phyloP scores from a whole-genome alignment of 2,329 filamentous ascomycete genomes.

The Fulvia fulva region DNA sequence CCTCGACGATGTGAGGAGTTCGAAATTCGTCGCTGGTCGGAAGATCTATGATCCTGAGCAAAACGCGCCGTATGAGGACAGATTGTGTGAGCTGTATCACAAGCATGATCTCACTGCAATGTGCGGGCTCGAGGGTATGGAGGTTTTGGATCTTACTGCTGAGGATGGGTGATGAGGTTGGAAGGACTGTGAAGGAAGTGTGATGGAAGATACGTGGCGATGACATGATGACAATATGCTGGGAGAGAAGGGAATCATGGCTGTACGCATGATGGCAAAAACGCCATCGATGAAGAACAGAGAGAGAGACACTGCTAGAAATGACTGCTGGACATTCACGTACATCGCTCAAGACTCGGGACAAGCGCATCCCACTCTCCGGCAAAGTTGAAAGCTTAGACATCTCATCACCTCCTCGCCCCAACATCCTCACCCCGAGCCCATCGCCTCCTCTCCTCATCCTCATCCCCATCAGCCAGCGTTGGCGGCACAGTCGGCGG shows the following conservation, averaged over 20 bases:
- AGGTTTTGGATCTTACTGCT: slow-evolving; percentile 14
- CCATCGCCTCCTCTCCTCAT: not conserved
- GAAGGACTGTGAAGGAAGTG: not conserved
- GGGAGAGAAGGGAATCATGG: not conserved
- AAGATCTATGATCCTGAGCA: slow-evolving; percentile 4
- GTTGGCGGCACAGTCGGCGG: not conserved
- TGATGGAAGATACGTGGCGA: not conserved
- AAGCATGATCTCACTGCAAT: slow-evolving; percentile 8
- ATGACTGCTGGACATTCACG: not conserved
- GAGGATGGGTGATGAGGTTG: not conserved
- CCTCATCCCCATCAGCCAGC: not conserved
- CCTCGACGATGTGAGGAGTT: slow-evolving; percentile 5
- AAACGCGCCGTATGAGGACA: slow-evolving; percentile 15
- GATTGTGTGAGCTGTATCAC: slow-evolving; percentile 14
- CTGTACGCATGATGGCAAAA: not conserved
- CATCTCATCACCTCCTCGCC: not conserved
- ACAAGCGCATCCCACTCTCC: too few species aligned
- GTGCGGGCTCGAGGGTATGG: slow-evolving; percentile 7
- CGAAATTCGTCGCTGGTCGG: slow-evolving; percentile 4
- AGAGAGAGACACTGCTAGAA: not conserved
- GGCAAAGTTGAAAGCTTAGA: too few species aligned
- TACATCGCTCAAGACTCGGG: not conserved
- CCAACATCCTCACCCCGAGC: not conserved
- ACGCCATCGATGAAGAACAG: not conserved
- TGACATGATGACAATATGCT: not conserved